Evolutionary conservation across 306 rosid species (phyloP), one percentile per base, ranked within the genome.

Genomic region (Cucurbita pepo): DNA sequence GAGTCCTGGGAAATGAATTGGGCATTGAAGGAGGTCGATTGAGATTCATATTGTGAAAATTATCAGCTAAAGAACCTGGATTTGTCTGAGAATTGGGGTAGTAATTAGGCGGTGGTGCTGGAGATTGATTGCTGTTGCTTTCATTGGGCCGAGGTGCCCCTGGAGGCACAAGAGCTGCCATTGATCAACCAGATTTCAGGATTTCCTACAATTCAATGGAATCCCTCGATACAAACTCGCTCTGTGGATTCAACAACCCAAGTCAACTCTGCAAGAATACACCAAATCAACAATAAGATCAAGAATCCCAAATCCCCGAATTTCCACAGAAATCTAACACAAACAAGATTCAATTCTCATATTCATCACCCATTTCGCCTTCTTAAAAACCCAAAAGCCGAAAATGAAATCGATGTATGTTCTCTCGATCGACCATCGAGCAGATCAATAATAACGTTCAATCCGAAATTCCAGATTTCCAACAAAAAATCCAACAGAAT

Each of bases 101-200:
- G 87, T 88, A 88, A 82, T 86, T 88, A 40, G 86, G 87, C 16
- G 92, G 91, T 5, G 86, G 79, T 34, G 83, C 76, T 22, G 72
- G 78, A 22, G 66, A 47, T 34, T 81, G 74, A 73, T 83, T 80
- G 70, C 74, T 77, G 19, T 53, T 62, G 72, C 51, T 50, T 55
- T 79, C 77, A 48, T 57, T 75, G 85, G 97, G 91, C 83, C 98
- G 85, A 75, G 93, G 90, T 87, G 96, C 96, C 93, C 98, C 98
- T 70, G 91, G 88, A 87, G 96, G 96, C 96, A 88, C 91, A 83
- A 83, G 78, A 81, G 93, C 92, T 70, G 93, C 91, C 98, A 92
- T 92, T 72, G 72, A 77, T 78, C 76, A 81, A 80, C 77, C 83
- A 81, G 83, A 78, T 50, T 63, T 43, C 41, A 79, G 65, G 15